Evolutionary conservation across 495 filamentous ascomycete genomes (phyloP).

Genomic region (Amorphotheca resinae): DNA sequence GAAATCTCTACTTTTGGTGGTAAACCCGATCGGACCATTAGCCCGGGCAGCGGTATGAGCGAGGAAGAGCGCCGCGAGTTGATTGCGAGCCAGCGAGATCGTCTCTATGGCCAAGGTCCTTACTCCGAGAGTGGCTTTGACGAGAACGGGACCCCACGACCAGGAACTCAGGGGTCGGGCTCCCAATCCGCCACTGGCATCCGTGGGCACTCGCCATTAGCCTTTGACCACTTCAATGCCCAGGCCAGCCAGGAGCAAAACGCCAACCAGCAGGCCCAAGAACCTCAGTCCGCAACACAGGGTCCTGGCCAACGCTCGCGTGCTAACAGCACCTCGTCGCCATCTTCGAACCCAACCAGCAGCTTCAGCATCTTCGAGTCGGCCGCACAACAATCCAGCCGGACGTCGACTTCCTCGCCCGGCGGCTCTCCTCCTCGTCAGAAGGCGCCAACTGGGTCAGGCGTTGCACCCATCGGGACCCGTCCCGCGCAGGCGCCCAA

Average conservation of each 20-base stretch:
- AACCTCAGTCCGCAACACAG: constrained; percentile 18
- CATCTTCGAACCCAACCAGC: constrained; percentile 52
- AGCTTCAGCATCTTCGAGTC: constrained; percentile 56
- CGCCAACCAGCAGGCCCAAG: constrained; percentile 22
- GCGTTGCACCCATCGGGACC: constrained; percentile 88
- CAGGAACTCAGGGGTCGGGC: constrained; percentile 40
- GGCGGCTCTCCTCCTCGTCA: constrained; percentile 75
- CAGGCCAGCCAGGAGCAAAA: constrained; percentile 24
- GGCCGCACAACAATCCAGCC: constrained; percentile 59
- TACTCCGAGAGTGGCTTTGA: constrained; percentile 54
- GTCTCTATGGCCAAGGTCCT: constrained; percentile 70
- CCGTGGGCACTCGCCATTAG: constrained; percentile 44
- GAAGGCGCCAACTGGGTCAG: constrained; percentile 42
- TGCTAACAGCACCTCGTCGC: constrained; percentile 82
- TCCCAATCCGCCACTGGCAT: constrained; percentile 39
- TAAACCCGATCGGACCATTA: constrained; percentile 85
- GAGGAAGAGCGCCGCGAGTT: constrained; percentile 95
- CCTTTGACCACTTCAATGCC: constrained; percentile 22
- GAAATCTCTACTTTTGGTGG: constrained; percentile 61
- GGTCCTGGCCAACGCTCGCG: constrained; percentile 48
- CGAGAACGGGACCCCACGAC: constrained; percentile 46
- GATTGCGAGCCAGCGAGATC: constrained; percentile 87
- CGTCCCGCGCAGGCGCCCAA: constrained; percentile 56
- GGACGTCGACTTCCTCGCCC: constrained; percentile 83
- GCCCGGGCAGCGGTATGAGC: constrained; percentile 70